These are phyloP conservation scores for Amanita inopinata DNA, from an alignment of 768 basidiomycete genomes.

Conservation along the genomic window DNA sequence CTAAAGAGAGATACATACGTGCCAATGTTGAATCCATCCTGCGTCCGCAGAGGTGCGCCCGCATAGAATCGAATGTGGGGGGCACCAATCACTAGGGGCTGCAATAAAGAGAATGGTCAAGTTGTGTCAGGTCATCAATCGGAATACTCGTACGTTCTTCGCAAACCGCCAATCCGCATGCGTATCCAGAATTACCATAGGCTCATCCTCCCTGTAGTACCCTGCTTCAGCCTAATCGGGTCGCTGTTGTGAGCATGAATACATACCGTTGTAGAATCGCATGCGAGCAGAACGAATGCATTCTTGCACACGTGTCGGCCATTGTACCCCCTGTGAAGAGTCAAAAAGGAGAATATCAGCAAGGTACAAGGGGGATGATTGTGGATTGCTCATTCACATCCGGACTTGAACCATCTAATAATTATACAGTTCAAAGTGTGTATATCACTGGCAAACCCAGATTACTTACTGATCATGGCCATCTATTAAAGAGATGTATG, in stretches of 20 bases:
- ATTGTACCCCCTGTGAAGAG: constrained; percentile 34
- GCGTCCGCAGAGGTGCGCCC: constrained; percentile 80
- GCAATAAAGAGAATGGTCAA: not conserved
- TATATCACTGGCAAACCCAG: constrained; percentile 4
- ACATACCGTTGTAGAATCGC: constrained; percentile 65
- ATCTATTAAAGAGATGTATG: constrained; percentile 77
- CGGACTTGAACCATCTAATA: constrained; percentile 79
- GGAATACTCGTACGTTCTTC: constrained; percentile 50
- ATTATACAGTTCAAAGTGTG: not conserved
- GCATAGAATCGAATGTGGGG: constrained; percentile 84
- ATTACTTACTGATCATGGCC: constrained; percentile 67
- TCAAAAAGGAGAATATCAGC: not conserved
- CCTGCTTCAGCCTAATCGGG: constrained; percentile 1
- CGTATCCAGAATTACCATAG: constrained; percentile 77
- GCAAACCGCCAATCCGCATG: constrained; percentile 81
- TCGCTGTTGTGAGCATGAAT: not conserved
- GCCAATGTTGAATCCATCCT: constrained; percentile 87
- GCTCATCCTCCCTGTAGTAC: constrained; percentile 60
- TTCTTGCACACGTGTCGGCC: constrained; percentile 33
- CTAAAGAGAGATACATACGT: constrained; percentile 33
- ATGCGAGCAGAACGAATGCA: constrained; percentile 76
- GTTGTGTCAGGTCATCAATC: not conserved
- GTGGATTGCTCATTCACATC: constrained; percentile 46
- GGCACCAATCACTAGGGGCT: constrained; percentile 63
- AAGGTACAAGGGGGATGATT: not conserved